phyloP scores from a whole-genome alignment of 2,329 filamentous ascomycete genomes.

The Epichloe scottii region DNA sequence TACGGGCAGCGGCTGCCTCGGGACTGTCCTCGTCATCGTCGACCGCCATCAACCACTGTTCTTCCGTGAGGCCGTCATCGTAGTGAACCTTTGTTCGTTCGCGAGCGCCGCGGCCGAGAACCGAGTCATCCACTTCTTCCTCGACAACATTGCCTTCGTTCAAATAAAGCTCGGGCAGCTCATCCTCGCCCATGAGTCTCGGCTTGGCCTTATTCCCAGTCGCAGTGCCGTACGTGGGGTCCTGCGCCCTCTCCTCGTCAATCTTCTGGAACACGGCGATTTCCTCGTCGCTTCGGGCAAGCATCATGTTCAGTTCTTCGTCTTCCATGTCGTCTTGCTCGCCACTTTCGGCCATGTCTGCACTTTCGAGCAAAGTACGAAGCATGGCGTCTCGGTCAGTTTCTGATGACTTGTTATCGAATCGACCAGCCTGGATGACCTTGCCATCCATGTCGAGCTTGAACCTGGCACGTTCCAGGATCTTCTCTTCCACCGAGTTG shows the following conservation, averaged over 20 bases:
- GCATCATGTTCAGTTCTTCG: conserved; percentile 88
- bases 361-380: conserved; percentile 78
- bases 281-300: conserved; percentile 79
- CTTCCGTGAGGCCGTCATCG: conserved; percentile 93
- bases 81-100: conserved; percentile 92
- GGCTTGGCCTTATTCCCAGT: conserved; percentile 51
- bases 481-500: conserved; percentile 97
- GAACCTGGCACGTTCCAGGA: conserved; percentile 88
- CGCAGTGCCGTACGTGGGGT: conserved; percentile 57
- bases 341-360: conserved; percentile 52
- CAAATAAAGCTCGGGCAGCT: conserved; percentile 89
- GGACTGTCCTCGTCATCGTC: conserved; percentile 93
- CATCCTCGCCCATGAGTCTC: conserved; percentile 74
- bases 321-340: conserved; percentile 98
- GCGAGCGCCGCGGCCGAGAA: conserved; percentile 77
- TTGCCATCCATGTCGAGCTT: conserved; percentile 99
- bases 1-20: conserved; percentile 83
- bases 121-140: conserved; percentile 65
- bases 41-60: conserved; percentile 97
- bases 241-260: conserved; percentile 59
- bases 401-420: conserved; percentile 98
- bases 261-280: conserved; percentile 67
- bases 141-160: conserved; percentile 70
- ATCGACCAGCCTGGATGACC: conserved; percentile 97
- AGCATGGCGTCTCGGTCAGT: conserved; percentile 96